Evolutionary conservation across 257 asterid genomes (phyloP).

Genomic region (Jacaranda mimosifolia): DNA sequence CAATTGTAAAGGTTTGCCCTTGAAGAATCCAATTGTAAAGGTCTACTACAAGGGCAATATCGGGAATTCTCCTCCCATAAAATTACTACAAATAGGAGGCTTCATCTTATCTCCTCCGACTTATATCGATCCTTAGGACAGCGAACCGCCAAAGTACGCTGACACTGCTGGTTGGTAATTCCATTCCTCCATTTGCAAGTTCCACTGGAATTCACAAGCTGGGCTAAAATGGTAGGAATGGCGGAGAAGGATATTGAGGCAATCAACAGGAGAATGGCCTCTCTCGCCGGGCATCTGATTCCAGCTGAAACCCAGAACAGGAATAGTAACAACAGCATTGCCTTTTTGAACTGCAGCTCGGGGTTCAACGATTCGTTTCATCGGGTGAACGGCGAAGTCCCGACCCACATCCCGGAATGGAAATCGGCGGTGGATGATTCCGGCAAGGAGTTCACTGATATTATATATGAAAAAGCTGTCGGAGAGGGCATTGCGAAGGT

Average conservation of each 20-base stretch:
- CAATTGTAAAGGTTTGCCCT: neutral
- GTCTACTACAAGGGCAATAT: constrained; percentile 27
- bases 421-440: constrained; percentile 66
- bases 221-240: constrained; percentile 54
- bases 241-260: constrained; percentile 46
- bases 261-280: constrained; percentile 62
- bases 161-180: neutral
- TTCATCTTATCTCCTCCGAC: constrained; percentile 41
- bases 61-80: neutral
- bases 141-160: constrained; percentile 1
- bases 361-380: constrained; percentile 72
- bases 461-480: constrained; percentile 82
- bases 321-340: constrained; percentile 26
- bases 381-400: constrained; percentile 80
- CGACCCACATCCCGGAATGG: constrained; percentile 74
- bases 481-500: constrained; percentile 98
- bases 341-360: constrained; percentile 63
- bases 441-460: constrained; percentile 75
- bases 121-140: constrained; percentile 10
- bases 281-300: constrained; percentile 66
- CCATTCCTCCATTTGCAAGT: neutral
- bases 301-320: constrained; percentile 46
- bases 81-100: neutral
- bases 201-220: neutral
- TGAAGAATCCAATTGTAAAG: neutral